Conservation (phyloP, 2,329 filamentous ascomycete genomes). For the Arthrobotrys pseudoclavata region DNA sequence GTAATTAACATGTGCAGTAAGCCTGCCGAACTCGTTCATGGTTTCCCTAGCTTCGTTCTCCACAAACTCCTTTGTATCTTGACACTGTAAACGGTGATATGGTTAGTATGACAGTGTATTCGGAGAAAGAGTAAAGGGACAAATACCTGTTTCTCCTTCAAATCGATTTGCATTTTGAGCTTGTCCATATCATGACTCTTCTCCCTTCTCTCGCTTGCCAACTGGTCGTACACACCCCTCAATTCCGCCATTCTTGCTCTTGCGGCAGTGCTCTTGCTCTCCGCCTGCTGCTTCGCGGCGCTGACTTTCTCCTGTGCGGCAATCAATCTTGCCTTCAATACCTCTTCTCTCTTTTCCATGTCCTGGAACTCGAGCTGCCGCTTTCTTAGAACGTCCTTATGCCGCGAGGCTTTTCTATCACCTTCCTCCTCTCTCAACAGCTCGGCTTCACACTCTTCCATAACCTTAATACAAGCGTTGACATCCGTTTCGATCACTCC, state of each 20-base stretch:
- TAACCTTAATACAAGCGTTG: slow-evolving; percentile 85
- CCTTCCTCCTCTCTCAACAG: slow-evolving; percentile 93
- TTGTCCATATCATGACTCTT: slow-evolving; percentile 94
- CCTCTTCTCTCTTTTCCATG: slow-evolving; percentile 86
- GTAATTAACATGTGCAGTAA: slow-evolving; percentile 95
- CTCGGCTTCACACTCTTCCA: slow-evolving; percentile 88
- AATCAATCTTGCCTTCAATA: slow-evolving; percentile 83
- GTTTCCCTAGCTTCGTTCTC: slow-evolving; percentile 92
- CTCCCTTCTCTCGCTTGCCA: slow-evolving; percentile 86
- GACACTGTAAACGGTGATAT: slow-evolving; percentile 76
- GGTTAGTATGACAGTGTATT: slow-evolving; percentile 59
- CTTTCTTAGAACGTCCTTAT: slow-evolving; percentile 88
- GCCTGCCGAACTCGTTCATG: slow-evolving; percentile 94
- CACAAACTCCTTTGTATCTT: slow-evolving; percentile 96
- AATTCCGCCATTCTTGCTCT: slow-evolving; percentile 93
- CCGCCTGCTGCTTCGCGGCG: slow-evolving; percentile 82
- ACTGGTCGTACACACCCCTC: slow-evolving; percentile 79
- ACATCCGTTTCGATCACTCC: slow-evolving; percentile 86
- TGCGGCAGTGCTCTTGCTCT: slow-evolving; percentile 83
- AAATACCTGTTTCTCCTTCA: slow-evolving; percentile 96
- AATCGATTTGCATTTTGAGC: slow-evolving; percentile 91
- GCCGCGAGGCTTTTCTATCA: slow-evolving; percentile 80
- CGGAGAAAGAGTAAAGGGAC: neutral
- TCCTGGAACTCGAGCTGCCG: slow-evolving; percentile 90
- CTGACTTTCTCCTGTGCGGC: slow-evolving; percentile 91